phyloP scores from a whole-genome alignment of 805 yeast species.

The Isabelozyma gotoi region DNA sequence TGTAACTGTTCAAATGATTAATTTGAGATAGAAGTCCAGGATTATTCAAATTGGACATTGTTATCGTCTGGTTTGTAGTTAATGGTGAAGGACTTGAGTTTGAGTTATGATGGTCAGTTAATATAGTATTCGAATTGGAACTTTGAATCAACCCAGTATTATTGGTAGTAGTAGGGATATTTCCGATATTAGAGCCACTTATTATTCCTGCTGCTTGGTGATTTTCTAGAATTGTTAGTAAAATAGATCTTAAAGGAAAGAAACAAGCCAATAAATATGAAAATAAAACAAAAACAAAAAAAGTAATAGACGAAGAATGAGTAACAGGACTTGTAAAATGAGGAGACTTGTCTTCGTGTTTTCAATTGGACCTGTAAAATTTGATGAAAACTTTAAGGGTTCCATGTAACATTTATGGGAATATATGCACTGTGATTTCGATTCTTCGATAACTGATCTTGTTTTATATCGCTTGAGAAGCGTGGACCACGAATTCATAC shows the following conservation, averaged over 20 bases:
- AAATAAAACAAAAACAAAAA: no score
- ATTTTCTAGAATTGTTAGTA: background rate
- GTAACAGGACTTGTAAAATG: background rate
- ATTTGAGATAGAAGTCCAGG: conserved; percentile 1
- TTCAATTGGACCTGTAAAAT: no score
- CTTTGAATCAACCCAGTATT: background rate
- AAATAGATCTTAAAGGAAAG: no score
- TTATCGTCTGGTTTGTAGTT: background rate
- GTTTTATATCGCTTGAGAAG: no score
- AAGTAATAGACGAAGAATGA: background rate
- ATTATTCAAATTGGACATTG: background rate
- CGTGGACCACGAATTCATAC: background rate
- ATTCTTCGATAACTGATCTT: no score
- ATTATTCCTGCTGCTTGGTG: background rate
- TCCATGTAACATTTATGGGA: no score
- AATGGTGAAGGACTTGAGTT: background rate
- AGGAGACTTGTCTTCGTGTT: no score
- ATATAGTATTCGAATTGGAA: background rate
- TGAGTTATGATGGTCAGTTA: background rate
- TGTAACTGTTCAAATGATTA: background rate
- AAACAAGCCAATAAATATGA: background rate
- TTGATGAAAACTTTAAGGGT: no score
- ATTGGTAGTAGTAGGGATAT: background rate
- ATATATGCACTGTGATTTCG: no score
- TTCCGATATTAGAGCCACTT: background rate